Percentiles rank a stretch among this genome's conserved stretches.
Conservation (phyloP, 257 asterid genomes). For the Apocynum venetum region DNA sequence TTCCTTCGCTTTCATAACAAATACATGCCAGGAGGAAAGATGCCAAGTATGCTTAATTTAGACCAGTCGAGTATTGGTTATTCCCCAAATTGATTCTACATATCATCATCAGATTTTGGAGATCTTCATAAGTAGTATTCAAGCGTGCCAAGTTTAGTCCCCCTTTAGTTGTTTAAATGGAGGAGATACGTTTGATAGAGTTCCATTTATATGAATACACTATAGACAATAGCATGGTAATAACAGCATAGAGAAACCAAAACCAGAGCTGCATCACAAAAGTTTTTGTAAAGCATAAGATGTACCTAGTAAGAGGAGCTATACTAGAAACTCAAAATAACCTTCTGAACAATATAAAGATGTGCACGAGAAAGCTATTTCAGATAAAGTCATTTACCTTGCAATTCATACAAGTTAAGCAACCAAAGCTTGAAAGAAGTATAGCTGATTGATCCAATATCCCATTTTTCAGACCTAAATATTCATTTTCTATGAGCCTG, state of each 20-base stretch:
- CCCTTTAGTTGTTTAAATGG: not conserved
- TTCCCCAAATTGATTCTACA: not conserved
- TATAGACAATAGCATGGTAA: not conserved
- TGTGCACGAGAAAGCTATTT: not conserved
- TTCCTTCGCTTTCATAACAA: not conserved
- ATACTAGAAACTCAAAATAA: not conserved
- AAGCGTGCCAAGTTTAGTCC: not conserved
- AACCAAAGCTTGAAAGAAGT: constrained; percentile 84
- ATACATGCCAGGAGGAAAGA: not conserved
- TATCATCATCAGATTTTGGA: not conserved
- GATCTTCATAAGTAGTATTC: not conserved
- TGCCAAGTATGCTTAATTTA: not conserved
- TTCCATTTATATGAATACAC: not conserved
- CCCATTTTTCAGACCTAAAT: constrained; percentile 86
- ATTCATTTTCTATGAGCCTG: constrained; percentile 94
- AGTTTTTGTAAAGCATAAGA: not conserved
- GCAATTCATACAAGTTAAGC: constrained; percentile 88
- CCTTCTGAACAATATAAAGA: not conserved
- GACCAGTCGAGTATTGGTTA: not conserved
- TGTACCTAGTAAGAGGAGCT: not conserved
- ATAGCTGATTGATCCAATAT: constrained; percentile 98
- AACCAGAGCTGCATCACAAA: not conserved
- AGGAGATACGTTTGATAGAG: not conserved
- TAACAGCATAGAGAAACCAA: not conserved
- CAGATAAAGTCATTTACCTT: constrained; percentile 43